Percentiles rank a stretch among this genome's conserved stretches.
Evolutionary conservation across 1,284 basidiomycete species (phyloP).

Genomic region (Phlebopus sp.): DNA sequence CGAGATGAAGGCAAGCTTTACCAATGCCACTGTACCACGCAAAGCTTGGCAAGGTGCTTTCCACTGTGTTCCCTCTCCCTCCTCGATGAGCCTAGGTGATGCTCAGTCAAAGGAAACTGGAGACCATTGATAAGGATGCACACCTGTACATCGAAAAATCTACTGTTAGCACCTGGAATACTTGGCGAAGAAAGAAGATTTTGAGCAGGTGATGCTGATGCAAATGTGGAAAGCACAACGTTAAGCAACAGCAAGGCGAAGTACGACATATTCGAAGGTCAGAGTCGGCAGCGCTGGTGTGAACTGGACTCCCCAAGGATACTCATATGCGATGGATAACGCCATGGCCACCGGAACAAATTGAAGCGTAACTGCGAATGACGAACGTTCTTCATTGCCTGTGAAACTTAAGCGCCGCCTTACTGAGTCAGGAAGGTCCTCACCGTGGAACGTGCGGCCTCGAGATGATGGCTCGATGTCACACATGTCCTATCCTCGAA

Average conservation of each 20-base stretch:
- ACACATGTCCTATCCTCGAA: no score
- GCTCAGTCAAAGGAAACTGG: slow-evolving; percentile 1
- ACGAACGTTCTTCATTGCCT: slow-evolving; percentile 4
- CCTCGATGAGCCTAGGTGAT: slow-evolving; percentile 70
- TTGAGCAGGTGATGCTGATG: slow-evolving; percentile 30
- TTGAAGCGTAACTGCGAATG: slow-evolving; percentile 2
- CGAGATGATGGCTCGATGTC: not conserved
- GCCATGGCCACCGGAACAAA: not conserved
- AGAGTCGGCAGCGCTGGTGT: not conserved
- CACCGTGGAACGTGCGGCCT: not conserved
- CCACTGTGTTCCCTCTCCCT: slow-evolving; percentile 68
- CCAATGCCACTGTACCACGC: slow-evolving; percentile 52
- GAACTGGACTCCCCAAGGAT: not conserved
- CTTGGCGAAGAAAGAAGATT: slow-evolving; percentile 12
- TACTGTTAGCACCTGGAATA: slow-evolving; percentile 9
- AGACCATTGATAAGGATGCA: slow-evolving; percentile 10
- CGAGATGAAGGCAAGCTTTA: slow-evolving; percentile 1
- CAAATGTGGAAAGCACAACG: slow-evolving; percentile 11
- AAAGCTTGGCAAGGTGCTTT: slow-evolving; percentile 69
- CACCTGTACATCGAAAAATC: slow-evolving; percentile 47
- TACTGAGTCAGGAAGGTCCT: slow-evolving; percentile 1
- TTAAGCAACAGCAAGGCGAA: slow-evolving; percentile 8
- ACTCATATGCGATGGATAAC: not conserved
- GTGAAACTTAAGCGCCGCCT: not conserved
- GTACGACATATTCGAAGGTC: slow-evolving; percentile 15